Base-by-base conservation (phyloP, 495 filamentous ascomycete genomes). In the Aspergillus affinis region DNA sequence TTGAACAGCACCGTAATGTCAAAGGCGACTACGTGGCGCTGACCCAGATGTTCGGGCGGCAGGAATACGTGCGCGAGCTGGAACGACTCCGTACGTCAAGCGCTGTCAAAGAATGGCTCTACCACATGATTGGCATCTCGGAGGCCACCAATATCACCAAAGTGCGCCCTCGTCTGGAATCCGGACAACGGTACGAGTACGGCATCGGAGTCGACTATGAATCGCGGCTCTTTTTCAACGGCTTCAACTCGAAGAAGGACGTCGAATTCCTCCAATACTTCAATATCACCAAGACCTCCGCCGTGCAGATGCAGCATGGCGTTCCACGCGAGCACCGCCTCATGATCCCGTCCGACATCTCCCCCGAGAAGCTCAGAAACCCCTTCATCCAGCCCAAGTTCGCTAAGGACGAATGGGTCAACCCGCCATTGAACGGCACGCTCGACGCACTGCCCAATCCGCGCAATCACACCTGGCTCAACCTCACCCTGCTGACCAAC, bases 161-260 rank as follows among this genome's bases (percentile, higher is more conserved):
- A 4, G 71, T 78, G 18, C 71, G 64, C 52, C 58, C 68, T 32
- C 67, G 59, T 23, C 72, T 80, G 3, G 62, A 76, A 32, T 59
- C 72, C 8, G 77, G 78, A 17, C 73, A 70, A 27, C 76, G 80
- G 7, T 80, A 84, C 60, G 84, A 87, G 58, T 85, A 76, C 54
- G 82, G 81, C 27, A 84, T 87, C 13, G 80, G 78, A 2, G 73
- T 86, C 2, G 84, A 87, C 63, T 86, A 80, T 64, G 75, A 81
- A 58, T 83, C 81, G 5, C 68, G 77, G 6, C 65, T 87, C 2
- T 82, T 84, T 62, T 82, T 83, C 69, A 83, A 80, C 55, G 74
- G 76, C 65, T 72, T 71, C 8, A 68, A 77, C 41, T 71, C 78
- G 1, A 69, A 68, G 12, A 56, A 65, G 30, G 80, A 83, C 54